A percentile compares a stretch with the other conserved stretches of the same genome.
phyloP scores from a whole-genome alignment of 805 yeast species.

The Monosporozyma solicola region DNA sequence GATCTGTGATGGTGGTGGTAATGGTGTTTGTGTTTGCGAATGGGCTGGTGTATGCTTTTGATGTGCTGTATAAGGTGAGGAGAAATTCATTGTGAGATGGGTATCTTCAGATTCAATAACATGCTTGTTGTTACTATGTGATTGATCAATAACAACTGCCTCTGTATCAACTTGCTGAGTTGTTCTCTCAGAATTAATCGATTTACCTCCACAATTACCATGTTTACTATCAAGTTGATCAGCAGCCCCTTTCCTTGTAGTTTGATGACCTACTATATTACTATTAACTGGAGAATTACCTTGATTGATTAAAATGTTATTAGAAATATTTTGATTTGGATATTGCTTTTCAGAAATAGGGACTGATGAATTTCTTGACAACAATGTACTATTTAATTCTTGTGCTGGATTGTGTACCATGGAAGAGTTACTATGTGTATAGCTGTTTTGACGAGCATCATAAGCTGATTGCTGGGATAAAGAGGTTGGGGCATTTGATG shows the following conservation, averaged over 20 bases:
- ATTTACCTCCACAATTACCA: not conserved
- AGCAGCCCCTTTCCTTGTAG: not conserved
- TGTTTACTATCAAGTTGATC: not conserved
- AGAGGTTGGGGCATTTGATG: not conserved
- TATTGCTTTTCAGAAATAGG: not conserved
- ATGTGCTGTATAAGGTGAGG: not conserved
- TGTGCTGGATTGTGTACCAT: not conserved
- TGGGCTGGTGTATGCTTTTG: not conserved
- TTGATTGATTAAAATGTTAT: not conserved
- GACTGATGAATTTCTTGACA: not conserved
- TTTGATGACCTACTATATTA: not conserved
- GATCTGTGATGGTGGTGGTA: not conserved
- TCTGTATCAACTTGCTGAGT: not conserved
- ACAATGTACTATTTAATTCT: not conserved
- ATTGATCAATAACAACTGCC: not conserved
- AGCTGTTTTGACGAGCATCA: not conserved
- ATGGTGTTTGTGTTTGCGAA: not conserved
- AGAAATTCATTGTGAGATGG: not conserved
- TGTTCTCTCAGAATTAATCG: not conserved
- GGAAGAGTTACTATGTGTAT: not conserved
- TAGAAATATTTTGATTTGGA: not conserved
- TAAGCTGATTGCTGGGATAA: not conserved
- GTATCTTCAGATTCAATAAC: not conserved
- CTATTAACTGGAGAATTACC: not conserved
- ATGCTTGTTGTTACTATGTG: not conserved